These are phyloP conservation scores for Fusarium sp. DNA, from an alignment of 2,329 filamentous ascomycete species.

Conservation along the genomic window DNA sequence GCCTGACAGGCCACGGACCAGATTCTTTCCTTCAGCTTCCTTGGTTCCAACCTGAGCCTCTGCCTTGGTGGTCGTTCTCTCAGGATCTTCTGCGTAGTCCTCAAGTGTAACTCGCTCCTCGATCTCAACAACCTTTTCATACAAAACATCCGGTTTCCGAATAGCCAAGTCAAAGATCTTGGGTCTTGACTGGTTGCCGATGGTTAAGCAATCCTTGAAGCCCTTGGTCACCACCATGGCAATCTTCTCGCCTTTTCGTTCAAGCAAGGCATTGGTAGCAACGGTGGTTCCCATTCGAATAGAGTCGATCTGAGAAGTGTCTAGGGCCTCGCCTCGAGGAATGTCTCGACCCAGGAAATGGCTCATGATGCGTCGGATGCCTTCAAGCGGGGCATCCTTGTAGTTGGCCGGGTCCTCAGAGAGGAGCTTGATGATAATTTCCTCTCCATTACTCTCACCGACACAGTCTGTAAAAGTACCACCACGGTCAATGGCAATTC, in stretches of 20 bases:
- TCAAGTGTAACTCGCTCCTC: conserved; percentile 92
- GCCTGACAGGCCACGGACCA: conserved; percentile 76
- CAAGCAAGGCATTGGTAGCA: conserved; percentile 90
- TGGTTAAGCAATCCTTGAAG: conserved; percentile 87
- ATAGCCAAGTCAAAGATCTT: conserved; percentile 94
- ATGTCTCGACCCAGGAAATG: conserved; percentile 81
- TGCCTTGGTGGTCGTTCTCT: conserved; percentile 67
- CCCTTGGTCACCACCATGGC: conserved; percentile 89
- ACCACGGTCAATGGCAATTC: conserved; percentile 83
- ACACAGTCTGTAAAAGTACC: conserved; percentile 96
- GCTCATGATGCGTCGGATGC: conserved; percentile 86
- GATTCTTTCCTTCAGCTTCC: conserved; percentile 63
- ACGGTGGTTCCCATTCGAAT: conserved; percentile 98
- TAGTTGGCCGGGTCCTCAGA: conserved; percentile 94
- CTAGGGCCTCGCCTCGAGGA: conserved; percentile 81
- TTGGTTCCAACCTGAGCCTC: conserved; percentile 63
- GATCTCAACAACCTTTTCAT: conserved; percentile 87
- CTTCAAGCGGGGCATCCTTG: conserved; percentile 89
- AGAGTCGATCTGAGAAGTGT: conserved; percentile 86
- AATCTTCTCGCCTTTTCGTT: conserved; percentile 90
- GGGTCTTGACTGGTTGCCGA: conserved; percentile 90
- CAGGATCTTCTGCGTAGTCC: conserved; percentile 90
- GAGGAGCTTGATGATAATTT: conserved; percentile 87
- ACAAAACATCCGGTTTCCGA: conserved; percentile 86
- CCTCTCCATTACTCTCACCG: conserved; percentile 82